phyloP scores from a whole-genome alignment of 768 basidiomycete species.

The Tephrocybe sp. region DNA sequence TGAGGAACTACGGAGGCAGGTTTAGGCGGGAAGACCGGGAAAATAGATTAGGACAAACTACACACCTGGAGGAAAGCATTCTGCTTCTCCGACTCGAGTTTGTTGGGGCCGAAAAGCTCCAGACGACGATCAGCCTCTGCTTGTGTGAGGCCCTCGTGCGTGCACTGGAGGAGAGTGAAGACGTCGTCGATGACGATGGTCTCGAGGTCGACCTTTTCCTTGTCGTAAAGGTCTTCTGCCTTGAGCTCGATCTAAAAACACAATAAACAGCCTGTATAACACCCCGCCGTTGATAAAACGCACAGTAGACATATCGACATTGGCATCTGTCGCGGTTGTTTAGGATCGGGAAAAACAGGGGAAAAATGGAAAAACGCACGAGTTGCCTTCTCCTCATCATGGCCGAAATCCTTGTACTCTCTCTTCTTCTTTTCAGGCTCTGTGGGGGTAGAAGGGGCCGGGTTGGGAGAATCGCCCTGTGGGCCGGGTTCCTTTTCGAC shows the following conservation, averaged over 20 bases:
- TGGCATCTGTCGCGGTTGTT: slow-evolving; percentile 56
- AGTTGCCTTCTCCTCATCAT: slow-evolving; percentile 66
- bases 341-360: slow-evolving; percentile 13
- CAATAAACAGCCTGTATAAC: neutral
- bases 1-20: slow-evolving; percentile 59
- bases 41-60: neutral
- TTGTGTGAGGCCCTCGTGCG: slow-evolving; percentile 70
- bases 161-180: slow-evolving; percentile 92
- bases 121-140: slow-evolving; percentile 84
- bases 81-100: slow-evolving; percentile 87
- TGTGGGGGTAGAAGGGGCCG: slow-evolving; percentile 19
- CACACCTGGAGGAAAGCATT: slow-evolving; percentile 85
- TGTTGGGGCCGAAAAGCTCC: slow-evolving; percentile 95
- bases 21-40: slow-evolving; percentile 2
- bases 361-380: slow-evolving; percentile 46
- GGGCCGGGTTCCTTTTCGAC: slow-evolving; percentile 71
- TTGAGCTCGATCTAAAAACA: slow-evolving; percentile 75
- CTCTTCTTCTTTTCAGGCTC: slow-evolving; percentile 61
- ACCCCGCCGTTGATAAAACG: slow-evolving; percentile 19
- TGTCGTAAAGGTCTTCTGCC: slow-evolving; percentile 94
- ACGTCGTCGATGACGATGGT: slow-evolving; percentile 96
- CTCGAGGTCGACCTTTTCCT: slow-evolving; percentile 99
- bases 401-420: slow-evolving; percentile 86
- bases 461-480: slow-evolving; percentile 42
- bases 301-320: slow-evolving; percentile 84